These are phyloP conservation scores for Neostapfia colusana DNA, from an alignment of 176 grass and related monocot species.

Conservation along the genomic window DNA sequence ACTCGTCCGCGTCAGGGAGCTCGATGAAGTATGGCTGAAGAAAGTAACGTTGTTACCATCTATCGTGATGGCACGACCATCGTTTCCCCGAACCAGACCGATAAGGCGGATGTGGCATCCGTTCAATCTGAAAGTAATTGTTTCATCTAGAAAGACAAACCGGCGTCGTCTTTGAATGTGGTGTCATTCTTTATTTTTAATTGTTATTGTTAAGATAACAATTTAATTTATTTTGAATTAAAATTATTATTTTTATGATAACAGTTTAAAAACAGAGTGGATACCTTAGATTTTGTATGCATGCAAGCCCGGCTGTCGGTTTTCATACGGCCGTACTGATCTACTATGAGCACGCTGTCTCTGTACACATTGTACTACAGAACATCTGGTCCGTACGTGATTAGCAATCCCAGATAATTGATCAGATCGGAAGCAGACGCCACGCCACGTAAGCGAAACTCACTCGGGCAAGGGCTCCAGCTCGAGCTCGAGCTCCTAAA, in stretches of 20 bases:
- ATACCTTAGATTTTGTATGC: too few relatives aligned
- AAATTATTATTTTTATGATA: too few relatives aligned
- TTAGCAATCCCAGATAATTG: neutral
- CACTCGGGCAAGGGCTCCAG: too few relatives aligned
- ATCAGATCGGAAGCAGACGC: too few relatives aligned
- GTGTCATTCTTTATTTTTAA: neutral
- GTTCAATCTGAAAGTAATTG: neutral
- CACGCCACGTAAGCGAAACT: neutral
- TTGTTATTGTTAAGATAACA: too few relatives aligned
- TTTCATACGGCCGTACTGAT: neutral
- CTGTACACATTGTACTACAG: neutral
- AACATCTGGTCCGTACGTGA: neutral
- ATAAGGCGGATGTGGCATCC: neutral
- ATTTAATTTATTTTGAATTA: too few relatives aligned
- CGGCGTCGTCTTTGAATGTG: neutral
- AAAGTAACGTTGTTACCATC: constrained; percentile 23
- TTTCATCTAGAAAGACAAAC: neutral
- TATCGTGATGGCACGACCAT: neutral
- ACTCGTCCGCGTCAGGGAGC: constrained; percentile 10
- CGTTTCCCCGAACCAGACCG: constrained; percentile 9
- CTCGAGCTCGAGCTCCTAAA: neutral
- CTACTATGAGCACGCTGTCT: neutral
- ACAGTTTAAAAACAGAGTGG: too few relatives aligned
- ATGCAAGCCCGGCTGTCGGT: neutral
- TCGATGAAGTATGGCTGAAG: constrained; percentile 39